These are phyloP conservation scores for Coemansia sp. DNA, from an alignment of 192 early-diverging fungal genomes.

Conservation along the genomic window DNA sequence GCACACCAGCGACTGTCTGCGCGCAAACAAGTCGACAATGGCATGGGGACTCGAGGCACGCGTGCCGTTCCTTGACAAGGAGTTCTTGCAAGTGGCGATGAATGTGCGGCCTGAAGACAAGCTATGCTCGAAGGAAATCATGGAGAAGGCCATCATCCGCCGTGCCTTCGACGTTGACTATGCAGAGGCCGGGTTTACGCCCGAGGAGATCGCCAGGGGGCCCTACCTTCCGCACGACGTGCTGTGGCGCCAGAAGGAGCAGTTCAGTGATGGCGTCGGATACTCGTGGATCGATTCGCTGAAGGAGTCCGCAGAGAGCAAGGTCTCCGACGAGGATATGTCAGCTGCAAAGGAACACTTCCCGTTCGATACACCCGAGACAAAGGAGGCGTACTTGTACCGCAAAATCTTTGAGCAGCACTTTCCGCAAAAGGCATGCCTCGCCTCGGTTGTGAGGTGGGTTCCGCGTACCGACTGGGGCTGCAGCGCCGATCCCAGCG, in stretches of 20 bases:
- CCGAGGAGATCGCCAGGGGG: slow-evolving; percentile 48
- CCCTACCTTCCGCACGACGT: slow-evolving; percentile 88
- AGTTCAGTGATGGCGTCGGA: slow-evolving; percentile 98
- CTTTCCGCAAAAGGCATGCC: slow-evolving; percentile 91
- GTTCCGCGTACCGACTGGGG: slow-evolving; percentile 98
- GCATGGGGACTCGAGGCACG: slow-evolving; percentile 99
- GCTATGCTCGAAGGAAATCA: slow-evolving; percentile 68
- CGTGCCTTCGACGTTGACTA: slow-evolving; percentile 91
- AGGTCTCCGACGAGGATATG: slow-evolving; percentile 79
- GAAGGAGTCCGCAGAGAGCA: slow-evolving; percentile 67
- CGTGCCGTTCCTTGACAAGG: slow-evolving; percentile 95
- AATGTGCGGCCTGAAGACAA: slow-evolving; percentile 81
- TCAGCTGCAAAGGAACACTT: slow-evolving; percentile 67
- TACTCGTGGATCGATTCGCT: slow-evolving; percentile 98
- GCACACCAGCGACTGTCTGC: slow-evolving; percentile 93
- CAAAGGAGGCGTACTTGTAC: slow-evolving; percentile 97
- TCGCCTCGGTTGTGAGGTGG: slow-evolving; percentile 91
- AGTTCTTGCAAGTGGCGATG: slow-evolving; percentile 93
- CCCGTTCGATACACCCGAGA: slow-evolving; percentile 87
- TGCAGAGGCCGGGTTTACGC: slow-evolving; percentile 60
- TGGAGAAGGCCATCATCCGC: slow-evolving; percentile 95
- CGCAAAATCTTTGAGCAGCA: slow-evolving; percentile 89
- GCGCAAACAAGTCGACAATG: slow-evolving; percentile 99
- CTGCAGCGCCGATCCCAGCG: slow-evolving; percentile 95
- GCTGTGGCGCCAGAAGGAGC: slow-evolving; percentile 99